Evolutionary conservation across 257 asterid species (phyloP), one percentile per base, ranked within the genome.

Genomic region (Lycium barbarum): DNA sequence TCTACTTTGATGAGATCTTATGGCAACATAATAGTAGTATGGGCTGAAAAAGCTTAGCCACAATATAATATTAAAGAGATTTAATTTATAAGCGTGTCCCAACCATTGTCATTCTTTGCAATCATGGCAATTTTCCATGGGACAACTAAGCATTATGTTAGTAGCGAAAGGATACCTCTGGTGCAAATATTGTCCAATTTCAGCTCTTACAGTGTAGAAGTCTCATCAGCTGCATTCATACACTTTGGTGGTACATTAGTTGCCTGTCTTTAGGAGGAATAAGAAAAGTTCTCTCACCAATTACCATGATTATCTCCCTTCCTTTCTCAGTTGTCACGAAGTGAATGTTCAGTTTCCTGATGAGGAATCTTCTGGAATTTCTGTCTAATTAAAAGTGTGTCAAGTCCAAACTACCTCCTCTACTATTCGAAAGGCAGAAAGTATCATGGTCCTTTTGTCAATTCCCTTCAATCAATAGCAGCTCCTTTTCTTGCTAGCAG

Each of bases 1-100:
- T n/a, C n/a, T 72, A 72, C 18, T 72, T 72, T 72, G 38, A 72
- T n/a, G 58, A 72, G 10, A 72, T 22, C 11, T 72, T 72, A 5
- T 45, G 80, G 38, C 58, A 72, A 72, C 18, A n/a, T 72, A 6
- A n/a, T 45, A 72, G 80, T 72, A 45, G 80, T 43, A 72, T 45
- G 58, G 10, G 36, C 35, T 61, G 26, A 22, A 61, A 61, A 61
- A 61, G 6, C 20, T n/a, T 61, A 7, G 36, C 26, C 67, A 61
- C 6, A n/a, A 20, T 18, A n/a, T 9, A 13, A 47, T 72, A 9
- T n/a, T 72, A 9, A 18, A 43, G 13, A 5, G n/a, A n/a, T 9
- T 45, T 72, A 72, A 10, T 45, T 45, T 45, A 38, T 1, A n/a
- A 72, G 43, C n/a, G 6, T 45, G 38, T 72, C 45, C n/a, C 58